Base-by-base conservation (phyloP, 2,329 filamentous ascomycete species). In the Leptographium procerum region DNA sequence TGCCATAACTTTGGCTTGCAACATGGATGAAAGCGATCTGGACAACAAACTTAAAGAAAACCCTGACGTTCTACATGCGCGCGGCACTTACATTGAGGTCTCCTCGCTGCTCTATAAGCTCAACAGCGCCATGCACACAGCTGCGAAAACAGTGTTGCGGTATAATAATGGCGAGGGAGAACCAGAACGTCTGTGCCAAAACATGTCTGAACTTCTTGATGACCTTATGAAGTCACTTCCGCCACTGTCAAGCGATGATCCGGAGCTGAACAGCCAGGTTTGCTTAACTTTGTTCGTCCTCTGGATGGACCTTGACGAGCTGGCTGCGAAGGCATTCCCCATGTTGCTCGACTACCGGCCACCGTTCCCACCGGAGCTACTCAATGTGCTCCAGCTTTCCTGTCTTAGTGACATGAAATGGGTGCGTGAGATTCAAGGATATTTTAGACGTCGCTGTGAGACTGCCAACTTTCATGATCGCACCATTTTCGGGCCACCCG, bases 281-380 rank as follows among this genome's bases (percentile, higher is more conserved):
- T 67, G 86, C 0, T 71, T 88, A 1, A 74, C 70, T 10, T 50
- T 82, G 0, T 75, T 87, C 65, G 77, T 81, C 56, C 62, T 85
- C 0, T 88, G 84, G 84, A 66, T 79, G 4, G 64, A 71, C 88
- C 74, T 86, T 65, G 85, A 88, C 61, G 64, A 69, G 14, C 67
- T 65, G n/a, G 76, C 78, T 0, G 67, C 73, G 0, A 16, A 52
- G 0, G 60, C 61, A 1, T 81, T 73, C 53, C 75, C 66, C 1
- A 74, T 86, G 66, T 67, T 88, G 0, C 36, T 55, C 0, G 69
- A 80, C 0, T 84, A 78, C 57, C 71, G 78, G 19, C 80, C 83
- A 0, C 70, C 72, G 0, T 79, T 88, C 52, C 62, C 68, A 0
- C 68, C 77, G 0, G 70, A 76, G 4, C 64, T 79, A 0, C 68